These are phyloP conservation scores for Nicotiana undulata DNA, from an alignment of 257 asterid species.

Conservation along the genomic window DNA sequence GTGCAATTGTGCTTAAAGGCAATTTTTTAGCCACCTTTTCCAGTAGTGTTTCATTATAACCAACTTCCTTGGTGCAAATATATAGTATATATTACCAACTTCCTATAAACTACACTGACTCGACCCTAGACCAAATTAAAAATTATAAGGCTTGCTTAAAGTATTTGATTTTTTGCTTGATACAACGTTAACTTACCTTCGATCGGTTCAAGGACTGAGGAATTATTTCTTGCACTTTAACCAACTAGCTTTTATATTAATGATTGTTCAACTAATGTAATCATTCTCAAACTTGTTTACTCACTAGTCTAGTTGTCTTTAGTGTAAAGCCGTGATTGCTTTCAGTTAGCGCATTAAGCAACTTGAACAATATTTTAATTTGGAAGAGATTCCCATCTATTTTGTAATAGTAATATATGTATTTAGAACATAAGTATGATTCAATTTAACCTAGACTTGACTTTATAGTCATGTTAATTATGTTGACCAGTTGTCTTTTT, in stretches of 20 bases:
- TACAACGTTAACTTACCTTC: background rate
- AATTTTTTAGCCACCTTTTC: background rate
- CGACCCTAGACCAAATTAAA: background rate
- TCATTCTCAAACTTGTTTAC: background rate
- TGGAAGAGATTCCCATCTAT: background rate
- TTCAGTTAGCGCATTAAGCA: constrained; percentile 15
- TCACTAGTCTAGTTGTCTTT: background rate
- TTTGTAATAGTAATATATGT: background rate
- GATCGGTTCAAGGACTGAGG: constrained; percentile 1
- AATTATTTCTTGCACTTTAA: constrained; percentile 20
- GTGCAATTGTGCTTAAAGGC: background rate
- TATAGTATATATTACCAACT: background rate
- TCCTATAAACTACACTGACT: background rate
- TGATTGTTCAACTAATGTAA: constrained; percentile 3
- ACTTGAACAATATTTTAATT: constrained; percentile 12
- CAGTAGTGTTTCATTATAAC: background rate
- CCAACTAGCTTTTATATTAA: constrained; percentile 14
- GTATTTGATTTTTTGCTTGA: background rate
- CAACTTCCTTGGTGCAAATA: too few species aligned
- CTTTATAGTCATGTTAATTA: background rate
- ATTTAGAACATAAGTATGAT: background rate
- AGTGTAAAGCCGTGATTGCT: background rate
- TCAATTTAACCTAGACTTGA: background rate
- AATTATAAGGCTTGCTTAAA: background rate
- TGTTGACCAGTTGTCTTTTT: background rate